These are phyloP conservation scores for Waltiozyma sp. DNA, from an alignment of 1,139 yeast genomes.

Conservation along the genomic window DNA sequence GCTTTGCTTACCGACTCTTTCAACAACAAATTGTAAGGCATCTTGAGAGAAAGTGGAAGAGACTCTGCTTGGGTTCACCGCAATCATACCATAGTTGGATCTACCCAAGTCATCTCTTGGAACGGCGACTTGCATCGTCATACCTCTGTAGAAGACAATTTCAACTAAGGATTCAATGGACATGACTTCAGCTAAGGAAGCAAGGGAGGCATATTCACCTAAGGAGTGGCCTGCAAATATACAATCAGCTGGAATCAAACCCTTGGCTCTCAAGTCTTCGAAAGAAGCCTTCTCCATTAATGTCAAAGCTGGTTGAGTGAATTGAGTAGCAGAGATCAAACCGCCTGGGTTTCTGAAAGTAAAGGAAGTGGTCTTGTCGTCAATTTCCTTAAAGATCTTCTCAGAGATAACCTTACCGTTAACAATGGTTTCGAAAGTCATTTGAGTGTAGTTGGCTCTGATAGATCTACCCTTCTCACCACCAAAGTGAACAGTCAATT, in stretches of 20 bases:
- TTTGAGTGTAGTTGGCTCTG: conserved; percentile 86
- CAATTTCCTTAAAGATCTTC: conserved; percentile 89
- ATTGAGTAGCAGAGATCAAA: conserved; percentile 93
- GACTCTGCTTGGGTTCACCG: conserved; percentile 93
- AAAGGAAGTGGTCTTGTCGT: conserved; percentile 67
- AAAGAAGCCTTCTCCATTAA: conserved; percentile 98
- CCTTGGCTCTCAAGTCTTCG: conserved; percentile 94
- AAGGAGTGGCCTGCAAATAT: conserved; percentile 98
- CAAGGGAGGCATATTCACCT: conserved; percentile 97
- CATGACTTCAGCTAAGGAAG: conserved; percentile 97
- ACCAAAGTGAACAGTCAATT: conserved; percentile 91
- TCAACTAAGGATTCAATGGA: conserved; percentile 96
- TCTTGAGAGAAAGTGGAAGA: conserved; percentile 83
- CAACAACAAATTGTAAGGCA: conserved; percentile 91
- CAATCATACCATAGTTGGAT: conserved; percentile 98
- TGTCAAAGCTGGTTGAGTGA: conserved; percentile 98
- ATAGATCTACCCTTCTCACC: conserved; percentile 95
- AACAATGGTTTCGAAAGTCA: conserved; percentile 94
- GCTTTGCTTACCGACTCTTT: conserved; percentile 71
- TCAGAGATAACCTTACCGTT: conserved; percentile 81
- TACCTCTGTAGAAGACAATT: conserved; percentile 98
- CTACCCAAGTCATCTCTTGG: conserved; percentile 93
- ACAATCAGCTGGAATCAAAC: conserved; percentile 86
- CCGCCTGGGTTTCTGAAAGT: conserved; percentile 93
- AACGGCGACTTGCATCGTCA: conserved; percentile 99